phyloP scores from a whole-genome alignment of 768 basidiomycete species.

The Boletus reticulatus region DNA sequence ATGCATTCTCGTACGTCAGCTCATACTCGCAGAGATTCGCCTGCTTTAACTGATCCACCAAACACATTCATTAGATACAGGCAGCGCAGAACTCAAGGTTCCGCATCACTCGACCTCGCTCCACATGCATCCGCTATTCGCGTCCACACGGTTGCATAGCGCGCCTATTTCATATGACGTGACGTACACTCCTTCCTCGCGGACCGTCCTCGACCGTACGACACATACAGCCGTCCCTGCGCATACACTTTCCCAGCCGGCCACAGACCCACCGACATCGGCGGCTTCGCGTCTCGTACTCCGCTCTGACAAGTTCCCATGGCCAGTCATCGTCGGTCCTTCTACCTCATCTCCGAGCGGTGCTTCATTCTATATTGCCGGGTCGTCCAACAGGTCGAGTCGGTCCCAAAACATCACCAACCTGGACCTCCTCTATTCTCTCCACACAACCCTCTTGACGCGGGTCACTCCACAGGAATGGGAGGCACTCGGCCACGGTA shows the following conservation, averaged over 20 bases:
- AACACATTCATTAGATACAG: slow-evolving; percentile 10
- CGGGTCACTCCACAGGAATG: slow-evolving; percentile 67
- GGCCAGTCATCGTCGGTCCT: slow-evolving; percentile 52
- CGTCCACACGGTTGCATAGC: slow-evolving; percentile 50
- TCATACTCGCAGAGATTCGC: background rate
- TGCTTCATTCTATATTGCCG: slow-evolving; percentile 27
- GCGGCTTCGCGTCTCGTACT: slow-evolving; percentile 48
- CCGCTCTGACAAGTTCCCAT: slow-evolving; percentile 56
- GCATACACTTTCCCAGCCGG: slow-evolving; percentile 57
- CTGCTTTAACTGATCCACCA: slow-evolving; percentile 4
- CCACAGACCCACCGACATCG: slow-evolving; percentile 57
- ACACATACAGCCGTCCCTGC: slow-evolving; percentile 53
- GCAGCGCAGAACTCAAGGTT: slow-evolving; percentile 24
- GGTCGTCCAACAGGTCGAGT: slow-evolving; percentile 18
- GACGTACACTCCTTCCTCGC: slow-evolving; percentile 52
- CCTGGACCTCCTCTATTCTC: slow-evolving; percentile 58
- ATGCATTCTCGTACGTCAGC: slow-evolving; percentile 40
- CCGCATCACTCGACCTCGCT: slow-evolving; percentile 34
- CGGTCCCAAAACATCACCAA: slow-evolving; percentile 47
- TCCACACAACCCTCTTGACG: slow-evolving; percentile 53
- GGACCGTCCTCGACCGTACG: slow-evolving; percentile 54
- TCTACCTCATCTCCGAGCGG: slow-evolving; percentile 28
- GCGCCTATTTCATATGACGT: slow-evolving; percentile 66
- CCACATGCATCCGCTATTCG: slow-evolving; percentile 65
- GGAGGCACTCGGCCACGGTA: slow-evolving; percentile 55